Evolutionary conservation across 495 filamentous ascomycete species (phyloP), one percentile per base, ranked within the genome.

Genomic region (Pyrenopolyporus hunteri): DNA sequence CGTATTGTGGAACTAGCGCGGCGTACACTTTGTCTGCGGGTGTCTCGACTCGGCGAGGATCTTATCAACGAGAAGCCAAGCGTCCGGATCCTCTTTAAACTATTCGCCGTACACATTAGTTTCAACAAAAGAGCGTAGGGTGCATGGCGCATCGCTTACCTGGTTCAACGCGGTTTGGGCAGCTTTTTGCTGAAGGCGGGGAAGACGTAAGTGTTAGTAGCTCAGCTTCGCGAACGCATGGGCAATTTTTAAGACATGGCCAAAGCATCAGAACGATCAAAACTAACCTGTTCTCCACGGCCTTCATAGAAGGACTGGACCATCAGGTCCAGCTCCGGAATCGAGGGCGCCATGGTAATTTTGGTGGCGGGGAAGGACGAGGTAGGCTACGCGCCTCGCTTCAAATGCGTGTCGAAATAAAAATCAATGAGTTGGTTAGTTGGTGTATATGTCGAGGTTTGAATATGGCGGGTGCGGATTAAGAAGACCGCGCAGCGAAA

Each of bases 71-170:
- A 96, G 82, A 47, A 97, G 80, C 94, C 94, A 99, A 47, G 94
- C 89, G 80, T 99, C 94, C 31, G 92, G 92, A 66, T 97, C 94
- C 78, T 98, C 93, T 74, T 96, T 96, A 81, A 99, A 99, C 93
- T 98, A 66, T 9, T 37, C 59, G 71, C 52, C 67, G 64, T 40
- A 32, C 11, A 48, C 47, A 76, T 64, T 78, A 76, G 59, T 48
- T 35, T 32, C 26, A 33, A 16, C 26, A 35, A 8, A 26, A 43
- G 48, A 7, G 40, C 22, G 44, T 1, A 49, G 20, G 22, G 29
- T 10, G 8, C 4, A 52, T 20, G 62, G 71, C 66, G 64, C 69
- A 69, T 63, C 50, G 78, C 84, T 70, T 82, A 93, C 93, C 82
- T 97, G 95, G 73, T 97, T 98, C 63, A 99, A 77, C 29, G 91